Base-by-base conservation (phyloP, 1,284 basidiomycete species). In the Trametes polyzona region DNA sequence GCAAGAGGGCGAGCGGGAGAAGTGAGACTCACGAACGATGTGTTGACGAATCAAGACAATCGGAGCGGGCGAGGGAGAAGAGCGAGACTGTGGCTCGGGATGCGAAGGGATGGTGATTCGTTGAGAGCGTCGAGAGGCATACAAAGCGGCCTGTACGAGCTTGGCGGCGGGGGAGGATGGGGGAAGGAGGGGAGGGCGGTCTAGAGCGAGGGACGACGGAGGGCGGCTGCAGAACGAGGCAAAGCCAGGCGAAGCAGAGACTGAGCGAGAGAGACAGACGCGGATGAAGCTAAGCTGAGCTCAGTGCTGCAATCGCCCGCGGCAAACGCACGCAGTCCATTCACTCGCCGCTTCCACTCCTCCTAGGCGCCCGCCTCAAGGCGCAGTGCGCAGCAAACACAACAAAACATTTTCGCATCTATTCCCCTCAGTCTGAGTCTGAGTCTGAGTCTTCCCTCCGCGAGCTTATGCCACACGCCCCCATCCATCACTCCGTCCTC, bases 21-120 rank as follows among this genome's bases (percentile, higher is more conserved):
- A 46, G 43, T 27, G 39, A 44, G 24, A 47, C 50, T 55, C 32
- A 48, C 46, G 30, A 30, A 44, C 12, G 52, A 47, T 21, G 24
- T 32, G 37, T 24, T 42, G 40, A 46, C 33, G 48, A 48, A 63
- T 57, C 49, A 48, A 52, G 46, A 37, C 36, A 53, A 52, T 57
- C 52, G 29, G 37, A 3, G 37, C 1, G 19, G 11, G 21, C n/a
- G 52, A 44, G 7, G 44, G 16, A 10, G 21, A 26, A 36, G 35
- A 27, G 46, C 37, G 43, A 43, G 55, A 27, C 29, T 33, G 21
- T 26, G 36, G 55, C 36, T 47, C 55, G 47, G 36, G 16, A 23
- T 6, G 35, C 11, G 19, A 12, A 29, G 3, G 19, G n/a, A n/a
- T n/a, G n/a, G n/a, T n/a, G n/a, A n/a, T n/a, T n/a, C n/a, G n/a